phyloP scores from a whole-genome alignment of 2,329 filamentous ascomycete species.

The Penicillium expansum region DNA sequence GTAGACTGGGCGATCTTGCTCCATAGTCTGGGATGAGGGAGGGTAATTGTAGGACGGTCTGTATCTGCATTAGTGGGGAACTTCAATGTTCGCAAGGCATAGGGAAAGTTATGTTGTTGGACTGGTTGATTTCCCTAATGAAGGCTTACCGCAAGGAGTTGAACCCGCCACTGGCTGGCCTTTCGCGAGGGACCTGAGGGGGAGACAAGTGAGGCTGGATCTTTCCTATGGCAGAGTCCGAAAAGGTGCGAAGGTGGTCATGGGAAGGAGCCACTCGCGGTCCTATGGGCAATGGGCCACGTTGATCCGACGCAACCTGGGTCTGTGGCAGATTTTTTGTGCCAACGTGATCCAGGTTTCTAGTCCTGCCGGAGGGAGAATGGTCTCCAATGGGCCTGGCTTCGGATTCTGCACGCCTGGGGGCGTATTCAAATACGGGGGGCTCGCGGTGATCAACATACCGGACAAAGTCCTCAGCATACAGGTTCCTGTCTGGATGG shows the following conservation, averaged over 20 bases:
- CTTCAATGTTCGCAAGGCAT: not conserved
- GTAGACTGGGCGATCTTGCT: slow-evolving; percentile 26
- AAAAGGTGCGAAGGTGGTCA: slow-evolving; percentile 14
- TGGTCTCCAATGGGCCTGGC: slow-evolving; percentile 15
- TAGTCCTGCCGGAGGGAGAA: slow-evolving; percentile 12
- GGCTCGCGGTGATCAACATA: slow-evolving; percentile 31
- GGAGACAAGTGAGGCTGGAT: slow-evolving; percentile 7
- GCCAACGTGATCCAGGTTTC: slow-evolving; percentile 11
- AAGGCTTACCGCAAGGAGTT: slow-evolving; percentile 22
- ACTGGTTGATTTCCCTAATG: slow-evolving; percentile 1
- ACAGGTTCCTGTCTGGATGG: slow-evolving; percentile 27
- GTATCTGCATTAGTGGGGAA: slow-evolving; percentile 7
- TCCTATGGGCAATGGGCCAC: slow-evolving; percentile 11
- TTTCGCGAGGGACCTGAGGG: slow-evolving; percentile 13
- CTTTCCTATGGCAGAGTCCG: slow-evolving; percentile 8
- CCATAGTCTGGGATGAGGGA: slow-evolving; percentile 16
- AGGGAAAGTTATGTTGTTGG: not conserved
- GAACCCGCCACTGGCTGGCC: slow-evolving; percentile 18
- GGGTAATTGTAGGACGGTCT: slow-evolving; percentile 19
- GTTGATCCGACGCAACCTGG: slow-evolving; percentile 13
- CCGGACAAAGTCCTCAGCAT: slow-evolving; percentile 40
- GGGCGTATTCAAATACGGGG: slow-evolving; percentile 19
- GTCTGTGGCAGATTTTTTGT: slow-evolving; percentile 18
- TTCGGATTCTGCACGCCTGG: slow-evolving; percentile 17
- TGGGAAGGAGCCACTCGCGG: slow-evolving; percentile 13